Evolutionary conservation across 768 basidiomycete species (phyloP), one percentile per base, ranked within the genome.

Genomic region (Leccinellum rugosiceps): DNA sequence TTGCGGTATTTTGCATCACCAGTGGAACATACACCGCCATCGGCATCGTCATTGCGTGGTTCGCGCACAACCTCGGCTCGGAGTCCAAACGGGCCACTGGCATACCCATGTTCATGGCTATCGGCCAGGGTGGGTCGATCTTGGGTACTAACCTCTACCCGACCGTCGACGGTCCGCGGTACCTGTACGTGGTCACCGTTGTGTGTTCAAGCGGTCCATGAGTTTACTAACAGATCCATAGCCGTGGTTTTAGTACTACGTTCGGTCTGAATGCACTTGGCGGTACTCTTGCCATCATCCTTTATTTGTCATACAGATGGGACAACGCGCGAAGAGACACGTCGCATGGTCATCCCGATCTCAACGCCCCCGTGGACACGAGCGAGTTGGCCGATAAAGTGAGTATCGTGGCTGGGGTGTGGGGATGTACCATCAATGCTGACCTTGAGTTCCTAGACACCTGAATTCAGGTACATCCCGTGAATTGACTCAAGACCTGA

Each of bases 11-110:
- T 71, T 88, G 86, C 60, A 85, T 92, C 61, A 87, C 85, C 0
- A 81, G 83, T 53, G 88, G 88, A 44, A 91, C 88, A 1, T 92
- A 91, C 62, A 85, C 88, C 0, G 80, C 83, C 2, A 90, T 91
- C 60, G 89, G 88, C 1, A 70, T 89, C 6, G 80, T 83, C 38
- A 85, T 91, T 53, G 86, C 88, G 4, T 91, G 90, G 90, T 89
- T 86, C 62, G 82, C 85, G 4, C 87, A 90, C 63, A 91, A 90
- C 63, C 78, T 89, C 8, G 88, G 87, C 4, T 89, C 88, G 1
- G 89, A 91, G 63, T 84, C 85, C 0, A 90, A 91, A 71, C 83
- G 82, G 55, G 88, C 89, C 0, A 83, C 87, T 0, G 88, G 88
- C 0, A 86, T 89, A 30, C 87, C 87, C 9, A 79, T 88, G 73